Base-by-base conservation (phyloP, 352 stramenopile genomes). In the Pilasporangium apinafurcum region DNA sequence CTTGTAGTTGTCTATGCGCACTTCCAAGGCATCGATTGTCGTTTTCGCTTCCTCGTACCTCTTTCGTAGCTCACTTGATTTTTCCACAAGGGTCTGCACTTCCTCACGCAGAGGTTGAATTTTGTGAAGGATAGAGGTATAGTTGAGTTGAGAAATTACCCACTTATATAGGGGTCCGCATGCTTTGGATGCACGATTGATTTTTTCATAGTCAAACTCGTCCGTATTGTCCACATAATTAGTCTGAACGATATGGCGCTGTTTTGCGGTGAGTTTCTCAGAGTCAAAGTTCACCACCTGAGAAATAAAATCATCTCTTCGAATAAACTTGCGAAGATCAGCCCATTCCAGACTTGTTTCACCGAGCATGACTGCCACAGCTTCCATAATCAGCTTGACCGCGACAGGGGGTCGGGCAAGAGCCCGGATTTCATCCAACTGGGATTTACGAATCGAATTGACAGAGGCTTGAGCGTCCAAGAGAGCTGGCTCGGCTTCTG, bases 131-230 rank as follows among this genome's bases (percentile, higher is more conserved):
- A 99, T 99, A 20, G 85, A 83, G 13, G 93, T 98, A 68, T 99
- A 99, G 53, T 95, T 96, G 8, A 99, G 82, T 65, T 99, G 96
- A 40, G 92, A 99, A 25, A 95, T 75, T 34, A 98, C 92, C 98
- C 98, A 99, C 59, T 98, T 96, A 67, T 97, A 99, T 13, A 99
- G 76, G 24, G 98, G 97, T 26, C 97, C 98, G 61, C 97, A 99
- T 16, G 97, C 98, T 55, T 96, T 96, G 10, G 88, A 97, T 5
- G 93, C 90, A 30, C 87, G 83, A 44, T 95, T 91, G 27, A 98
- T 92, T 59, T 93, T 95, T 34, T 95, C 83, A 47, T 92, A 95
- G 44, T 95, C 83, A 44, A 95, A 95, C 24, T 95, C 83, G 8
- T 95, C 83, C 17, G 71, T 65, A 37, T 87, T 98, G 78, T 68